phyloP scores from a whole-genome alignment of 176 grass and related monocot genomes.

The Tuctoria greenei region DNA sequence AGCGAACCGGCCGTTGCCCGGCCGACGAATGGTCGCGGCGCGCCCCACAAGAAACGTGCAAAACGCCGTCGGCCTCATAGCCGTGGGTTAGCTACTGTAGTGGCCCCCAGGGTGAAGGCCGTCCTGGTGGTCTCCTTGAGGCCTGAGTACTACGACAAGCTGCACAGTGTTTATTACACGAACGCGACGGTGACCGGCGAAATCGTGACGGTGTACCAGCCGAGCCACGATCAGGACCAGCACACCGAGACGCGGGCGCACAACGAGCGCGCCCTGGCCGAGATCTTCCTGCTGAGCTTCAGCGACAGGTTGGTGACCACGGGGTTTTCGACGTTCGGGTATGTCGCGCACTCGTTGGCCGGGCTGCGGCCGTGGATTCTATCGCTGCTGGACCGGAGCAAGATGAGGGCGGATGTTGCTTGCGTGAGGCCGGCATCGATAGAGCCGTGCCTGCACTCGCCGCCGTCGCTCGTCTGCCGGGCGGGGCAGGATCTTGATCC shows the following conservation, averaged over 20 bases:
- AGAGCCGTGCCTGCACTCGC: conserved; percentile 82
- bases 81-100: no score
- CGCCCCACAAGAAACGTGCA: no score
- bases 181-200: conserved; percentile 56
- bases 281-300: conserved; percentile 70
- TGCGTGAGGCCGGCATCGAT: conserved; percentile 55
- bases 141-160: conserved; percentile 60
- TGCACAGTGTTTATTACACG: conserved; percentile 60
- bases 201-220: conserved; percentile 56
- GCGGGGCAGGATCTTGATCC: conserved; percentile 29
- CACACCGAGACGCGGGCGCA: conserved; percentile 40
- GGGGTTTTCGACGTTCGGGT: conserved; percentile 74
- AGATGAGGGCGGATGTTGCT: conserved; percentile 22
- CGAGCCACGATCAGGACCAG: conserved; percentile 61
- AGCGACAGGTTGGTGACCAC: conserved; percentile 44
- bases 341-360: conserved; percentile 63
- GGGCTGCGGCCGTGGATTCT: conserved; percentile 54
- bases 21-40: no score
- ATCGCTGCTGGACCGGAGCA: neutral
- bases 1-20: neutral
- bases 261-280: conserved; percentile 66
- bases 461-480: conserved; percentile 61
- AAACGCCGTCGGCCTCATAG: no score
- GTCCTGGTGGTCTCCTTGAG: conserved; percentile 57
- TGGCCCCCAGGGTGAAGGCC: conserved; percentile 37